These are phyloP conservation scores for Chlorella sp. DNA, from an alignment of 139 green algal genomes.

Conservation along the genomic window DNA sequence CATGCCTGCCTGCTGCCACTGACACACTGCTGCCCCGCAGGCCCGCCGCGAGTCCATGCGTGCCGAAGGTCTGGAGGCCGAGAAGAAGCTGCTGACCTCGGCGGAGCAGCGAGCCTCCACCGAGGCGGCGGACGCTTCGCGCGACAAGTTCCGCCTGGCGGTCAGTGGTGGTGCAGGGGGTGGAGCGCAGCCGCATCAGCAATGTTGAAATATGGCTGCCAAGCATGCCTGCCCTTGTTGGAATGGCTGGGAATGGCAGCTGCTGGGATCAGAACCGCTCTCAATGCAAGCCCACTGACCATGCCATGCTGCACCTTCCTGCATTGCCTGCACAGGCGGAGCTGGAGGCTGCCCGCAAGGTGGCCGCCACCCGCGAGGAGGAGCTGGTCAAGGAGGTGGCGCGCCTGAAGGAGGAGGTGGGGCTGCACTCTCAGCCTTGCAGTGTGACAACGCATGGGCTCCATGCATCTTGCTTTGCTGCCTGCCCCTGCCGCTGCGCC, in stretches of 20 bases:
- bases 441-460: too few species aligned
- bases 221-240: too few species aligned
- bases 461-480: too few species aligned
- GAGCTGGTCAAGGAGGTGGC: slow-evolving; percentile 30
- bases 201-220: too few species aligned
- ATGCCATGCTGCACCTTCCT: too few species aligned
- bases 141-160: slow-evolving; percentile 58
- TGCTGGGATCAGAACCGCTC: too few species aligned
- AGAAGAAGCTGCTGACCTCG: slow-evolving; percentile 51
- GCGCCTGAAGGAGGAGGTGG: slow-evolving; percentile 47
- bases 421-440: too few species aligned
- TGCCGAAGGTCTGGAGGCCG: slow-evolving; percentile 45
- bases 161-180: too few species aligned
- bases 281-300: too few species aligned
- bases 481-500: not conserved
- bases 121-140: slow-evolving; percentile 34
- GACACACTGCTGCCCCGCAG: not conserved
- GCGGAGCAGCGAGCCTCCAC: slow-evolving; percentile 42
- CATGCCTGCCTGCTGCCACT: not conserved
- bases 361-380: slow-evolving; percentile 27
- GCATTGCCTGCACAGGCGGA: slow-evolving; percentile 19
- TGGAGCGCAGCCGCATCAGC: too few species aligned
- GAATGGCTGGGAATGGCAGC: too few species aligned
- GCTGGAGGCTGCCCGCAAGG: slow-evolving; percentile 45
- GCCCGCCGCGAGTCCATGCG: slow-evolving; percentile 35